A percentile compares a stretch with the other conserved stretches of the same genome.
These are phyloP conservation scores for Ilyonectria destructans DNA, from an alignment of 2,329 filamentous ascomycete genomes.

Conservation along the genomic window DNA sequence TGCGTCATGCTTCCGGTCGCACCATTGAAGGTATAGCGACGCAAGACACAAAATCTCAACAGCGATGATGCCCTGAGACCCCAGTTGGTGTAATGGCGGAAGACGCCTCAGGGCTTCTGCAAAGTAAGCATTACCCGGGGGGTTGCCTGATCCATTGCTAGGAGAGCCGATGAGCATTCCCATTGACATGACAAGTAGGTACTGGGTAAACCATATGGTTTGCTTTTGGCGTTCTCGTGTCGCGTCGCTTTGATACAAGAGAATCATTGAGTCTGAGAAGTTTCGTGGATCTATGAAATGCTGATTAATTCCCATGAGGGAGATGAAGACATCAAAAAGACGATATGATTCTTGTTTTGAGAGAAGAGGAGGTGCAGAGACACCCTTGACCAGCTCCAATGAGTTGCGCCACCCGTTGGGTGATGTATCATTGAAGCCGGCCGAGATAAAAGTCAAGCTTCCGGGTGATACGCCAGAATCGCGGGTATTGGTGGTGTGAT, in stretches of 20 bases:
- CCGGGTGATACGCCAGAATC: constrained; percentile 38
- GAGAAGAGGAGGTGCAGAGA: constrained; percentile 28
- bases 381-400: constrained; percentile 45
- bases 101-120: constrained; percentile 47
- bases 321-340: constrained; percentile 45
- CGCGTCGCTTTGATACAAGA: constrained; percentile 45
- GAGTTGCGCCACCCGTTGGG: constrained; percentile 31
- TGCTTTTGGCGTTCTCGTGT: constrained; percentile 34
- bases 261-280: constrained; percentile 46
- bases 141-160: constrained; percentile 35
- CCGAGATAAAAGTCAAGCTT: constrained; percentile 52
- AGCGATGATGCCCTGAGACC: constrained; percentile 45
- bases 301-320: constrained; percentile 48
- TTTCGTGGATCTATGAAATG: constrained; percentile 50
- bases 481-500: constrained; percentile 33
- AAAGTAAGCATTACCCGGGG: constrained; percentile 47
- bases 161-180: constrained; percentile 48
- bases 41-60: constrained; percentile 50
- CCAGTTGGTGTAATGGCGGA: constrained; percentile 46
- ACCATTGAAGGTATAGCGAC: constrained; percentile 50
- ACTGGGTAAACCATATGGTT: constrained; percentile 49
- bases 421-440: constrained; percentile 38
- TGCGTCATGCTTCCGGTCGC: constrained; percentile 49
- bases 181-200: constrained; percentile 51
- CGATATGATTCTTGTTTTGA: constrained; percentile 41